phyloP scores from a whole-genome alignment of 1,139 yeast species.

The Hyphopichia fennica region DNA sequence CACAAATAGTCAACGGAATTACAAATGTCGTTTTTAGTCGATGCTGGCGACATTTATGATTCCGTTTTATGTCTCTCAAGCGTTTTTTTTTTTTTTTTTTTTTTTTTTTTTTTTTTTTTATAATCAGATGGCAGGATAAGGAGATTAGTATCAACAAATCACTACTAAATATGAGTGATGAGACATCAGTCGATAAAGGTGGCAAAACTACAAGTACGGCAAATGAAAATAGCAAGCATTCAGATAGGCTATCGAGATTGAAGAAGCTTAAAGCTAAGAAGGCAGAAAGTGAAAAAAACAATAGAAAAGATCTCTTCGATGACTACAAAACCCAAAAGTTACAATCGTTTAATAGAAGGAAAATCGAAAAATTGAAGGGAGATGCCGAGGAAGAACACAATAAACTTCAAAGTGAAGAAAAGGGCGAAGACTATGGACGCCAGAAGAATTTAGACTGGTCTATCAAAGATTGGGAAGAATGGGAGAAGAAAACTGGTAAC shows the following conservation, averaged over 20 bases:
- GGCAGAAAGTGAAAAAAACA: constrained; percentile 17
- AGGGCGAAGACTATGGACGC: constrained; percentile 41
- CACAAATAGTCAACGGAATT: too few species aligned
- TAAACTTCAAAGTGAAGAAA: constrained; percentile 33
- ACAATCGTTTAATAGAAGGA: constrained; percentile 7
- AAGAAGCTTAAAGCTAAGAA: constrained; percentile 15
- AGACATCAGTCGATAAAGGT: too few species aligned
- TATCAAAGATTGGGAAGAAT: constrained; percentile 64
- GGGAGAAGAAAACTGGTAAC: constrained; percentile 49
- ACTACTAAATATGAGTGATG: too few species aligned
- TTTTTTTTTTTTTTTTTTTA: too few species aligned
- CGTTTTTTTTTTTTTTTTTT: too few species aligned
- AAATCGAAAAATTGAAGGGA: constrained; percentile 10
- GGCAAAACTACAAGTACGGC: too few species aligned
- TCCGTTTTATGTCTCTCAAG: too few species aligned
- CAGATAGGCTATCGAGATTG: constrained; percentile 8
- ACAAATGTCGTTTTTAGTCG: too few species aligned
- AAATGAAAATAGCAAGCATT: background rate
- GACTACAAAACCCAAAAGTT: constrained; percentile 14
- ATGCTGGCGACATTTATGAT: too few species aligned
- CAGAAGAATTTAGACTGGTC: constrained; percentile 60
- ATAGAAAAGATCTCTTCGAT: constrained; percentile 19
- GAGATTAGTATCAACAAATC: too few species aligned
- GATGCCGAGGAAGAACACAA: constrained; percentile 11
- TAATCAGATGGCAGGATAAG: too few species aligned